Base-by-base conservation (phyloP, 306 rosid species). In the Hippophae rhamnoides region DNA sequence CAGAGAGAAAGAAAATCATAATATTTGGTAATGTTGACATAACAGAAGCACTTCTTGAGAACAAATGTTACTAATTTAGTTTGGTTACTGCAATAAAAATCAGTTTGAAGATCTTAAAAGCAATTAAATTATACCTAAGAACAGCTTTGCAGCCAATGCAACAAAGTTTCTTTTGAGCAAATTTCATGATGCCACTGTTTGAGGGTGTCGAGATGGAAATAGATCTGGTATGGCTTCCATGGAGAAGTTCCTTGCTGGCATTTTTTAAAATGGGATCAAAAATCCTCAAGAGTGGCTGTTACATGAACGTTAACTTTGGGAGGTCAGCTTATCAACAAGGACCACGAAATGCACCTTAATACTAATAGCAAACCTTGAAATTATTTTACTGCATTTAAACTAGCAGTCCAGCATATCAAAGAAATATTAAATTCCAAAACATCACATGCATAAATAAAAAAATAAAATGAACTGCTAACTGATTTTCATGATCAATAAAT, bases 201-300 rank as follows among this genome's bases (percentile, higher is more conserved):
- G 96, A 74, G 1, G 98, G 98, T 41, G 95, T 92, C 54, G 98
- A 86, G 54, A 85, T 87, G 66, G 93, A 87, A 57, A 92, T 85
- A 58, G 98, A 92, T 81, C 96, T 57, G 60, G 96, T 92, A 75
- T 92, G 96, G 72, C 87, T 80, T 74, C 98, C 98, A 62, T 92
- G 96, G 56, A 92, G 89, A 85, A 92, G 98, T 79, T 92, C 98
- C 73, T 67, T 83, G 82, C 89, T 85, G 51, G 98, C 98, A 83
- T 92, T 87, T 77, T 87, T 87, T 78, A 92, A 67, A 79, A 92
- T 92, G 54, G 98, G 98, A 71, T 92, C 95, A 76, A 92, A 92
- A 69, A 92, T 85, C 77, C 98, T 89, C 52, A 92, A 74, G 61
- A 92, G 87, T 56, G 98, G 98, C 98, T 92, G 98, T 57, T 63